These are phyloP conservation scores for Alternaria gansuensis DNA, from an alignment of 2,329 filamentous ascomycete genomes.

Conservation along the genomic window DNA sequence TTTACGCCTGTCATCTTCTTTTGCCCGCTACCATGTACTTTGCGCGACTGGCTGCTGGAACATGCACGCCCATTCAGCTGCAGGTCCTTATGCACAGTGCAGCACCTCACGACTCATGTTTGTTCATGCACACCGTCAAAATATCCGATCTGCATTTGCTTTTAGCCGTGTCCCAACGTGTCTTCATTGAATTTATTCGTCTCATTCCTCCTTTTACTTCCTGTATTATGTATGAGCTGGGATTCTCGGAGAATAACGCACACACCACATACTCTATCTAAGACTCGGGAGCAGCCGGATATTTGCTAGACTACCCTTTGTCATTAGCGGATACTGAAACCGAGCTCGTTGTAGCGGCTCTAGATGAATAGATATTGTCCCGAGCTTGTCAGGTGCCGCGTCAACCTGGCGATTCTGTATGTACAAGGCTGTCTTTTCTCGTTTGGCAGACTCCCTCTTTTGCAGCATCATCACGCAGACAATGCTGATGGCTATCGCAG, in stretches of 20 bases:
- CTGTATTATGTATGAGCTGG: background rate
- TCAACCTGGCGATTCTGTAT: background rate
- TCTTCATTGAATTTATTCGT: background rate
- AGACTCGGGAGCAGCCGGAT: slow-evolving; percentile 22
- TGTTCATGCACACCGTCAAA: background rate
- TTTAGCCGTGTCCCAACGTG: background rate
- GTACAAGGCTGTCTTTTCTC: background rate
- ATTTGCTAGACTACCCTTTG: slow-evolving; percentile 15
- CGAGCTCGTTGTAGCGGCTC: background rate
- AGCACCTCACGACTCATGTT: slow-evolving; percentile 4
- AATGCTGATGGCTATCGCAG: slow-evolving; percentile 7
- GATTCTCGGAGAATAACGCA: slow-evolving; percentile 19
- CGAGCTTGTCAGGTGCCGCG: background rate
- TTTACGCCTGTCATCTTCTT: background rate
- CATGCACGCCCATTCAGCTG: slow-evolving; percentile 6
- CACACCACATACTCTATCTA: slow-evolving; percentile 10
- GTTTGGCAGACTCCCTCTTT: background rate
- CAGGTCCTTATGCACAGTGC: slow-evolving; percentile 11
- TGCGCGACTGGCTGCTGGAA: slow-evolving; percentile 2
- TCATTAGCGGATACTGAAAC: slow-evolving; percentile 1
- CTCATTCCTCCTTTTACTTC: slow-evolving; percentile 1
- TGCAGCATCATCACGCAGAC: slow-evolving; percentile 7
- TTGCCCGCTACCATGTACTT: background rate
- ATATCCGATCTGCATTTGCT: background rate
- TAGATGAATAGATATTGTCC: background rate